Evolutionary conservation across 2,329 filamentous ascomycete genomes (phyloP).

Genomic region (Clonostachys byssicola): DNA sequence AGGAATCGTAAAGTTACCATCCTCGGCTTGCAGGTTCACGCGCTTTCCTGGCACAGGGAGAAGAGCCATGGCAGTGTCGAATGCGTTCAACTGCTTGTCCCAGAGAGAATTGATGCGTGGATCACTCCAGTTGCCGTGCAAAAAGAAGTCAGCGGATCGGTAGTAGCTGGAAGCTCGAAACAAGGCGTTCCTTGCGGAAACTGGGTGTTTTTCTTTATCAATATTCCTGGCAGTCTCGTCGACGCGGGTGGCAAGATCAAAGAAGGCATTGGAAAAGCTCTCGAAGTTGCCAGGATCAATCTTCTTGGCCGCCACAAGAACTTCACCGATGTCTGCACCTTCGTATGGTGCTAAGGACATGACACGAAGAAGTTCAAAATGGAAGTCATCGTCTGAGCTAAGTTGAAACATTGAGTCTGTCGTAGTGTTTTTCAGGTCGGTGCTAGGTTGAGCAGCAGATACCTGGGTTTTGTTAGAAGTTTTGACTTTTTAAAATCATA

Average conservation of each 20-base stretch:
- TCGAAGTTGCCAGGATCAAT: constrained; percentile 7
- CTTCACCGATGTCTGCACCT: constrained; percentile 2
- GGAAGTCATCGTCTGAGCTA: constrained; percentile 4
- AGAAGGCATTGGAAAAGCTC: constrained; percentile 4
- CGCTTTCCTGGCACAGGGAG: constrained; percentile 28
- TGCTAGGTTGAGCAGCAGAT: too few relatives aligned
- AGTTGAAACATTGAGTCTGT: constrained; percentile 4
- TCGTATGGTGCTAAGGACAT: constrained; percentile 1
- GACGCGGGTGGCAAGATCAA: constrained; percentile 5
- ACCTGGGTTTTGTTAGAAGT: too few relatives aligned
- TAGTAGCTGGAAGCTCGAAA: constrained; percentile 31
- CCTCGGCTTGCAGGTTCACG: constrained; percentile 18
- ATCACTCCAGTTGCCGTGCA: constrained; percentile 32
- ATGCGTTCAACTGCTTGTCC: constrained; percentile 25
- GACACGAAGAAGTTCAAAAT: constrained; percentile 4
- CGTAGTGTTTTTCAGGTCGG: too few relatives aligned
- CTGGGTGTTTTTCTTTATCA: not conserved
- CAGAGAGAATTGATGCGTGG: constrained; percentile 31
- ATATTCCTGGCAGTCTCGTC: constrained; percentile 2
- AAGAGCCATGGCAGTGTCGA: constrained; percentile 27
- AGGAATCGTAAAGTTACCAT: constrained; percentile 15
- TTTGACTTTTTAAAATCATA: too few relatives aligned
- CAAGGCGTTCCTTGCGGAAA: constrained; percentile 4
- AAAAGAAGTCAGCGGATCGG: constrained; percentile 33
- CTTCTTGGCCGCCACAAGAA: constrained; percentile 5